Evolutionary conservation across 2,329 filamentous ascomycete species (phyloP).

Genomic region (Lasiodiplodia citricola): DNA sequence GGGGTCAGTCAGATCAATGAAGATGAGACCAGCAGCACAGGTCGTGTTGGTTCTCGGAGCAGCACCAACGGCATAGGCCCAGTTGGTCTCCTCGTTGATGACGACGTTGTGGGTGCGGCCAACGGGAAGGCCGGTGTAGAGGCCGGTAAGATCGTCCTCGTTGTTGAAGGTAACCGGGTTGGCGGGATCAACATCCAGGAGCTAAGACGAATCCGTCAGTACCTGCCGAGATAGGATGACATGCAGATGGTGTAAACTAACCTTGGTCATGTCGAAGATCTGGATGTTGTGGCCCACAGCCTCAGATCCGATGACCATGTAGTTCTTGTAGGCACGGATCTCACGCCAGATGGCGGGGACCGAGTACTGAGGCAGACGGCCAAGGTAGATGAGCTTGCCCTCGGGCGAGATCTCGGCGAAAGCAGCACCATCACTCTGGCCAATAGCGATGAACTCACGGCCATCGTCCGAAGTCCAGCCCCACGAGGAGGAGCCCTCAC

Average conservation of each 20-base stretch:
- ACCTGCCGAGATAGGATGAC: neutral
- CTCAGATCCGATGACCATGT: slow-evolving; percentile 50
- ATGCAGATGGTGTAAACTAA: slow-evolving; percentile 25
- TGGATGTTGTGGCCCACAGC: slow-evolving; percentile 60
- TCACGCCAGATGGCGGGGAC: slow-evolving; percentile 59
- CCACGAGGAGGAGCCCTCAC: slow-evolving; percentile 56
- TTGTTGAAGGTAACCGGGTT: slow-evolving; percentile 43
- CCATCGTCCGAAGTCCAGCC: slow-evolving; percentile 60
- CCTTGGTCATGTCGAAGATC: slow-evolving; percentile 66
- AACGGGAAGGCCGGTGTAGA: slow-evolving; percentile 40
- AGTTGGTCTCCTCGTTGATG: slow-evolving; percentile 43
- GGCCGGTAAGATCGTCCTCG: slow-evolving; percentile 39
- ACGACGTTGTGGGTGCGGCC: slow-evolving; percentile 47
- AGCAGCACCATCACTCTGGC: slow-evolving; percentile 60
- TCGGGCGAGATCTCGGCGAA: slow-evolving; percentile 59
- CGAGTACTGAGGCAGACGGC: slow-evolving; percentile 57
- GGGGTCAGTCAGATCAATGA: slow-evolving; percentile 62
- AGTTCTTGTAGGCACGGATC: slow-evolving; percentile 53
- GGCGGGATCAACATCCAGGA: slow-evolving; percentile 41
- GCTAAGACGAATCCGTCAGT: slow-evolving; percentile 22
- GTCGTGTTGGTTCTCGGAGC: slow-evolving; percentile 35
- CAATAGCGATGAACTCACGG: slow-evolving; percentile 61
- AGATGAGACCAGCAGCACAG: slow-evolving; percentile 63
- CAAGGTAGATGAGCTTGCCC: slow-evolving; percentile 60
- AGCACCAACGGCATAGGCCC: slow-evolving; percentile 46